These are phyloP conservation scores for Clonostachys solani DNA, from an alignment of 2,329 filamentous ascomycete genomes.

Conservation along the genomic window DNA sequence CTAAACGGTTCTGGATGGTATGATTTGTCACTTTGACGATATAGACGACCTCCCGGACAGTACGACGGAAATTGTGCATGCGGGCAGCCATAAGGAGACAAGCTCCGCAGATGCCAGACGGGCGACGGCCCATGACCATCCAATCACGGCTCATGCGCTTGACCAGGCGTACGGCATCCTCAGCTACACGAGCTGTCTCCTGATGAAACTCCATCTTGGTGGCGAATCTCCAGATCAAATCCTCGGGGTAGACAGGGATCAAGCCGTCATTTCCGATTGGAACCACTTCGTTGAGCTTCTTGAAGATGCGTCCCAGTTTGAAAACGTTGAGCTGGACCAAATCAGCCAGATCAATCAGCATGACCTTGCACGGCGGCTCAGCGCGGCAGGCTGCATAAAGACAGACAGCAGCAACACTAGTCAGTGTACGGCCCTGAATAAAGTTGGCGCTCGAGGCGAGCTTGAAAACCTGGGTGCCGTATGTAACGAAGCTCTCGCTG, in stretches of 20 bases:
- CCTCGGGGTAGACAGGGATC: conserved; percentile 76
- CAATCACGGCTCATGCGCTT: conserved; percentile 94
- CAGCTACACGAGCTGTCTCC: conserved; percentile 77
- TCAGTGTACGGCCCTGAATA: conserved; percentile 79
- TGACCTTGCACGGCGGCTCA: conserved; percentile 73
- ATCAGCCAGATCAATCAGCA: conserved; percentile 96
- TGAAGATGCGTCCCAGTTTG: conserved; percentile 85
- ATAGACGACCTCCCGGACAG: conserved; percentile 92
- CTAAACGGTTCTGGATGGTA: conserved; percentile 85
- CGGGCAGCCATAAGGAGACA: conserved; percentile 91
- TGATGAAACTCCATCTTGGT: conserved; percentile 86
- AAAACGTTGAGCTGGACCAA: conserved; percentile 83
- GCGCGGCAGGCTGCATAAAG: conserved; percentile 85
- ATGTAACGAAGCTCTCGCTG: conserved; percentile 58
- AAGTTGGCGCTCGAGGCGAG: conserved; percentile 72
- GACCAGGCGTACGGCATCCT: conserved; percentile 82
- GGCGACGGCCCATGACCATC: conserved; percentile 93
- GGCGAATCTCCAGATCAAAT: conserved; percentile 87
- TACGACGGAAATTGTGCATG: conserved; percentile 97
- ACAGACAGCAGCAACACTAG: conserved; percentile 84
- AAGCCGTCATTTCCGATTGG: conserved; percentile 63
- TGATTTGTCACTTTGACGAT: conserved; percentile 94
- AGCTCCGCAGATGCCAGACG: conserved; percentile 90
- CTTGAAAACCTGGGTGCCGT: conserved; percentile 71
- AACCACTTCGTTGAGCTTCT: conserved; percentile 69